Percentiles rank a stretch among this genome's conserved stretches.
phyloP scores from a whole-genome alignment of 116 monocot genomes.

The Posidonia oceanica region DNA sequence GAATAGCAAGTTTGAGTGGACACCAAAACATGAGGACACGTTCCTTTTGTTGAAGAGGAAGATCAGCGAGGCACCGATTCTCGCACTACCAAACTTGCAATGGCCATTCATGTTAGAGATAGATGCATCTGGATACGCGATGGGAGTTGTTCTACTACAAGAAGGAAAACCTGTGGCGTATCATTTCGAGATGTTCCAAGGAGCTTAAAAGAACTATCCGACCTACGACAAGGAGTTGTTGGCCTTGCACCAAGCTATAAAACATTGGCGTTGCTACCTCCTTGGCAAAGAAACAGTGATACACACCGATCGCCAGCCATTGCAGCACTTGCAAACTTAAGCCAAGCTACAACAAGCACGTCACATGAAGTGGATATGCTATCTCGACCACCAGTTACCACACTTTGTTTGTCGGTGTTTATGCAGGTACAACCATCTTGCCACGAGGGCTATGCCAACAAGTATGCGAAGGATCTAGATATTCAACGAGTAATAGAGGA shows the following conservation, averaged over 20 bases:
- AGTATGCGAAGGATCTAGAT: not conserved
- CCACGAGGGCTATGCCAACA: not conserved
- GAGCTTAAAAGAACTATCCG: not conserved
- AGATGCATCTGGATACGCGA: not conserved
- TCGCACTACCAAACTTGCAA: not conserved
- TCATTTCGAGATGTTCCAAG: conserved; percentile 6
- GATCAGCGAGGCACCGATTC: not conserved
- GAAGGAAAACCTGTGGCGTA: not conserved
- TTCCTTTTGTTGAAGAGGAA: not conserved
- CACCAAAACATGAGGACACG: not conserved
- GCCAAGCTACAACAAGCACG: not conserved
- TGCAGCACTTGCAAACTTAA: not conserved
- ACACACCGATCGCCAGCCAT: not conserved
- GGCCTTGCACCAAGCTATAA: conserved; percentile 1
- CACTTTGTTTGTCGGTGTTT: not conserved
- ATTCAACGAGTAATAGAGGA: too few relatives aligned
- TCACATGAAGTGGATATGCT: not conserved
- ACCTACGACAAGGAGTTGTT: conserved; percentile 6
- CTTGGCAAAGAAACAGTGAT: conserved; percentile 1
- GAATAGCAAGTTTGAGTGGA: not conserved
- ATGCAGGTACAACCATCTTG: not conserved
- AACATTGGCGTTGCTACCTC: not conserved
- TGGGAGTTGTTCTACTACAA: not conserved
- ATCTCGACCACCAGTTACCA: not conserved
- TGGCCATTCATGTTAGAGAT: not conserved